These are phyloP conservation scores for Vigna reflexopilosa DNA, from an alignment of 306 rosid species.

Conservation along the genomic window DNA sequence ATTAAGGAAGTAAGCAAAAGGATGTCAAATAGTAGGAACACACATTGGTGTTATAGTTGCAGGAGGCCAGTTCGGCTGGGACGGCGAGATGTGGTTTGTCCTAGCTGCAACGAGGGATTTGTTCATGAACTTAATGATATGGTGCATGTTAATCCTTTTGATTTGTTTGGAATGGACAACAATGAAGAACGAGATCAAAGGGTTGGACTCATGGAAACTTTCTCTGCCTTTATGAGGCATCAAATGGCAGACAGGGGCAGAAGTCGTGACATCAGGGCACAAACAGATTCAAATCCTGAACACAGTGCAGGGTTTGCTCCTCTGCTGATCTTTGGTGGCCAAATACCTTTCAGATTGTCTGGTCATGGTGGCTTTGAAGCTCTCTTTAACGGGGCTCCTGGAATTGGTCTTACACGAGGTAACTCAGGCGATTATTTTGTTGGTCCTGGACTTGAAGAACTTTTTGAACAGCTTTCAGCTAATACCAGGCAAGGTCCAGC, in stretches of 20 bases:
- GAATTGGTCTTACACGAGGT: constrained; percentile 64
- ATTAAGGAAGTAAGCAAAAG: constrained; percentile 46
- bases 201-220: constrained; percentile 55
- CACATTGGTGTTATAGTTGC: constrained; percentile 77
- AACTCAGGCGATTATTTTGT: constrained; percentile 74
- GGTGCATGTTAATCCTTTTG: constrained; percentile 53
- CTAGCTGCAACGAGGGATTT: constrained; percentile 63
- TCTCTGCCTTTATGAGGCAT: constrained; percentile 63
- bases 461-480: constrained; percentile 76
- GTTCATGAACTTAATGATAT: constrained; percentile 68
- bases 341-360: constrained; percentile 65
- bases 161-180: constrained; percentile 49
- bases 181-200: constrained; percentile 53
- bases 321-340: constrained; percentile 72
- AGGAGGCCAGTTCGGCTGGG: constrained; percentile 55
- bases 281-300: constrained; percentile 55
- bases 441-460: constrained; percentile 84
- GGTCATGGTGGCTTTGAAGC: constrained; percentile 71
- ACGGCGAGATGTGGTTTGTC: constrained; percentile 59
- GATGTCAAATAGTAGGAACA: constrained; percentile 70
- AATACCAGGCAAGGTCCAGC: constrained; percentile 74
- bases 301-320: constrained; percentile 56
- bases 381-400: constrained; percentile 69
- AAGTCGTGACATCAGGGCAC: constrained; percentile 46
- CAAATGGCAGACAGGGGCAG: constrained; percentile 57